phyloP scores from a whole-genome alignment of 1,139 yeast genomes.

The Blastobotrys aristatus region DNA sequence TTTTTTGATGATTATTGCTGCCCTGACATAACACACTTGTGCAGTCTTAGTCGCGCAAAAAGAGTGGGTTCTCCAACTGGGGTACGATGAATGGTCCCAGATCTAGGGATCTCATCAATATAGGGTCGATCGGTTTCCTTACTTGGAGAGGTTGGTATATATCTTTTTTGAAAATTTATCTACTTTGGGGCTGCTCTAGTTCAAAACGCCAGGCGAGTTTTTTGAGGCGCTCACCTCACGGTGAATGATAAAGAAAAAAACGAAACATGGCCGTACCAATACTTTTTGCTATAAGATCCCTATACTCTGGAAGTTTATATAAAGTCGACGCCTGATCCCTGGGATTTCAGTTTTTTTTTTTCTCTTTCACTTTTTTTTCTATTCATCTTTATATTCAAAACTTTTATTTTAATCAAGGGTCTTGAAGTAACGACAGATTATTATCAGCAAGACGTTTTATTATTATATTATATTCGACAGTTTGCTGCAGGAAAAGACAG shows the following conservation, averaged over 20 bases:
- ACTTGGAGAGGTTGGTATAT: neutral
- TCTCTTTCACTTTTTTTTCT: neutral
- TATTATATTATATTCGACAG: neutral
- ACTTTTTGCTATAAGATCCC: neutral
- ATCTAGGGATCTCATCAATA: neutral
- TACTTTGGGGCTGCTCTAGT: neutral
- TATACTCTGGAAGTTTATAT: constrained; percentile 9
- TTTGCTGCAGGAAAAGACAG: neutral
- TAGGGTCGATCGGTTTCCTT: neutral
- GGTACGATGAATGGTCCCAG: neutral
- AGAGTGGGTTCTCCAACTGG: neutral
- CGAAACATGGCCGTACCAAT: neutral
- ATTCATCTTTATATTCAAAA: neutral
- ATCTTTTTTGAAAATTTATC: neutral
- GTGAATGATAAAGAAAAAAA: neutral
- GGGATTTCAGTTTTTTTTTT: constrained; percentile 1
- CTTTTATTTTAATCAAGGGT: neutral
- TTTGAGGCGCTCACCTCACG: neutral
- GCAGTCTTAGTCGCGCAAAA: too few species aligned
- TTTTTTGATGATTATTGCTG: too few species aligned
- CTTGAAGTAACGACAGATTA: too few species aligned
- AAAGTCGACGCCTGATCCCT: constrained; percentile 7
- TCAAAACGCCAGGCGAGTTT: neutral
- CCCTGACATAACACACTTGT: too few species aligned
- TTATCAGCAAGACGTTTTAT: neutral